Base-by-base conservation (phyloP, 495 filamentous ascomycete species). In the Aspergillus funiculosus region DNA sequence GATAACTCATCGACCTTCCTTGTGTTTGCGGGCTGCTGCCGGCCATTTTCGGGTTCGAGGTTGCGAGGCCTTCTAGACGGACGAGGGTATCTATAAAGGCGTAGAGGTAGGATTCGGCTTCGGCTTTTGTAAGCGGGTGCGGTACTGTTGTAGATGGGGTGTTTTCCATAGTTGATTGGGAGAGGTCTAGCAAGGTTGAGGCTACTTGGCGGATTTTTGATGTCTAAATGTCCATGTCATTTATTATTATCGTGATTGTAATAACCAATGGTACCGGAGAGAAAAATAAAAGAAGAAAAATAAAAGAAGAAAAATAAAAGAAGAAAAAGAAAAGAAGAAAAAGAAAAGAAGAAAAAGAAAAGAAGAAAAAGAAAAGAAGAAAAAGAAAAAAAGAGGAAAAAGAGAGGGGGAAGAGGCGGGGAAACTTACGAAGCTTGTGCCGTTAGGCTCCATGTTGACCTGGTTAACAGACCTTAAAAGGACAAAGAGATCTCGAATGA, bases 401-500 rank as follows among this genome's bases (percentile, higher is more conserved):
- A n/a, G n/a, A n/a, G n/a, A n/a, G n/a, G n/a, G n/a, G n/a, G n/a
- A n/a, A n/a, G n/a, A n/a, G n/a, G n/a, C n/a, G n/a, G 25, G 14
- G 14, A 10, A 35, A 65, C 75, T 36, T 72, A 81, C 73, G 37
- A 91, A 80, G 37, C 82, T 85, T 31, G 75, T 76, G 13, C 79
- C 84, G 56, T 89, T 90, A 1, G 88, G 84, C 60, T 92, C 87
- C 72, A 90, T 83, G 59, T 86, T 86, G 35, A 85, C 75, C 66
- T 87, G 81, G 41, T 79, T 81, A 54, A 94, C 82, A 22, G 77
- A 83, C 10, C 69, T 69, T 7, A 94, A 61, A 6, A 90, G 77
- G 0, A 76, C 63, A 3, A 90, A 71, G 0, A 94, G 73, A 57
- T 85, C 79, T 35, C 84, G 80, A n/a, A 89, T 78, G 9, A 92